These are phyloP conservation scores for Ophiocordyceps robertsii DNA, from an alignment of 2,329 filamentous ascomycete species.

Conservation along the genomic window DNA sequence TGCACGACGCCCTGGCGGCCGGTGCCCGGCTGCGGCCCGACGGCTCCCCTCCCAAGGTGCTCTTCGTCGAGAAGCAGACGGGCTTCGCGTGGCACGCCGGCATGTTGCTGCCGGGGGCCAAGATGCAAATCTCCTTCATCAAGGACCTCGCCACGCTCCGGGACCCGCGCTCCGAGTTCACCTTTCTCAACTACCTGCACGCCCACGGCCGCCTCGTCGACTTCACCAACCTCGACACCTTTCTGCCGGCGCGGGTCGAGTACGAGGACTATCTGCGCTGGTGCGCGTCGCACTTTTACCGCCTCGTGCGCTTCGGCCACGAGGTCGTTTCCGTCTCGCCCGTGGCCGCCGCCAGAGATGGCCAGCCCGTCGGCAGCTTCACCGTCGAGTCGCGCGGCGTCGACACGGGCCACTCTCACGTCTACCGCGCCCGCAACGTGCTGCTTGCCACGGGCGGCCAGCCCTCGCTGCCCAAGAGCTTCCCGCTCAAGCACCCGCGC, in stretches of 20 bases:
- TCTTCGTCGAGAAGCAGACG: slow-evolving; percentile 77
- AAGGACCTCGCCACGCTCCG: slow-evolving; percentile 88
- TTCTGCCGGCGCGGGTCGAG: slow-evolving; percentile 72
- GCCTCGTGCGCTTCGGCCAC: slow-evolving; percentile 59
- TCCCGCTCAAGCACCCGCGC: slow-evolving; percentile 56
- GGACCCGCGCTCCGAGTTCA: slow-evolving; percentile 81
- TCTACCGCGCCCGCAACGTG: slow-evolving; percentile 51
- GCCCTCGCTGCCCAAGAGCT: slow-evolving; percentile 55
- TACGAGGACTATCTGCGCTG: slow-evolving; percentile 94
- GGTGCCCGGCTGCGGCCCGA: slow-evolving; percentile 27
- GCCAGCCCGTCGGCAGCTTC: slow-evolving; percentile 43
- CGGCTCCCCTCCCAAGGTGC: slow-evolving; percentile 51
- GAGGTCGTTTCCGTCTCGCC: slow-evolving; percentile 64
- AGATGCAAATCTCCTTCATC: slow-evolving; percentile 97
- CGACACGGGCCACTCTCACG: slow-evolving; percentile 38
- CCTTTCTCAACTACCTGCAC: slow-evolving; percentile 90
- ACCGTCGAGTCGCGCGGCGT: slow-evolving; percentile 51
- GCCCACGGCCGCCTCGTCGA: slow-evolving; percentile 67
- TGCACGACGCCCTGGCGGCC: slow-evolving; percentile 62
- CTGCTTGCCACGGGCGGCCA: slow-evolving; percentile 44
- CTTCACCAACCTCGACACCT: slow-evolving; percentile 84
- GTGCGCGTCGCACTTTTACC: slow-evolving; percentile 72
- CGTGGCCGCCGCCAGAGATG: slow-evolving; percentile 18
- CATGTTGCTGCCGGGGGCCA: slow-evolving; percentile 85
- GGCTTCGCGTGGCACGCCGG: slow-evolving; percentile 87